Conservation (phyloP, 495 filamentous ascomycete genomes). For the Podospora australis region DNA sequence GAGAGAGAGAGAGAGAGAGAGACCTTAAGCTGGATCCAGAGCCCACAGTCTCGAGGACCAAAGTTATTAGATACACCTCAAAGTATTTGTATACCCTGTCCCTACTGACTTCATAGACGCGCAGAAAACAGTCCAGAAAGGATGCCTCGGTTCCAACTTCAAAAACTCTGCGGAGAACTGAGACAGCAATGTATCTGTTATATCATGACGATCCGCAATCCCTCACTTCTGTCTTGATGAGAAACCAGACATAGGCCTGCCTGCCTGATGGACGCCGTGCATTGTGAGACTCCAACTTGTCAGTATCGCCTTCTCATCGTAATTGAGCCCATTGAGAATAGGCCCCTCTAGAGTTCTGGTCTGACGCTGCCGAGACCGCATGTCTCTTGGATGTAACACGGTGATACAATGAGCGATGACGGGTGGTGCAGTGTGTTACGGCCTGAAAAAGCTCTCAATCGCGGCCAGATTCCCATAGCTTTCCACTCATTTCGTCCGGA, state of each 20-base stretch:
- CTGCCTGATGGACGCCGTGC: too few species aligned
- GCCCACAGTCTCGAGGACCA: too few species aligned
- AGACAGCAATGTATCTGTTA: conserved; percentile 1
- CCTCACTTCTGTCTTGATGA: too few species aligned
- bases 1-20: too few species aligned
- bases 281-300: too few species aligned
- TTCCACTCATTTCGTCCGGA: too few species aligned
- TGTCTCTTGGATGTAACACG: conserved; percentile 1
- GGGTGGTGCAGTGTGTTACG: conserved; percentile 6
- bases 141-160: not conserved
- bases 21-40: too few species aligned
- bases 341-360: not conserved
- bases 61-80: not conserved
- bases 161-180: not conserved
- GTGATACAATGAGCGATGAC: conserved; percentile 6
- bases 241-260: too few species aligned
- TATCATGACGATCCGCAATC: too few species aligned
- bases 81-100: not conserved
- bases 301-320: too few species aligned
- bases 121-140: not conserved
- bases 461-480: too few species aligned
- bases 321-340: not conserved
- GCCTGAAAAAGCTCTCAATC: too few species aligned
- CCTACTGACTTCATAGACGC: not conserved
- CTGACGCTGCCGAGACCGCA: conserved; percentile 1